A percentile compares a stretch with the other conserved stretches of the same genome.
Conservation (phyloP, 805 yeast species). For the Kuraishia borneana region DNA sequence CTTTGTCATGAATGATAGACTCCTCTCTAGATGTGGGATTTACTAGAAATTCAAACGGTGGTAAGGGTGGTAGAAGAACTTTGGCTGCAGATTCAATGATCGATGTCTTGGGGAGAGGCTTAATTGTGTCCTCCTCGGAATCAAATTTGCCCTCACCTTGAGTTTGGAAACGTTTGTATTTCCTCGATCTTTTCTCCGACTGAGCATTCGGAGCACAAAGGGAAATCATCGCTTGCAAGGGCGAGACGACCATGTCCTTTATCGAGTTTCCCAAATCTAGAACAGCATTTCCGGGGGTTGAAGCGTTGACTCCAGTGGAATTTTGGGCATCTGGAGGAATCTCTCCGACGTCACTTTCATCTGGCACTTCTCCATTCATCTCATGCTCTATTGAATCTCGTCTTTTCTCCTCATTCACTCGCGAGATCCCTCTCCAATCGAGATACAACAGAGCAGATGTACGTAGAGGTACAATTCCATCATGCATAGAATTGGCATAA, state of each 20-base stretch:
- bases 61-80: slow-evolving; percentile 71
- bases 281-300: slow-evolving; percentile 4
- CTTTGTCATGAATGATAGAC: slow-evolving; percentile 72
- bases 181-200: slow-evolving; percentile 7
- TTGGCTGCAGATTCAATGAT: slow-evolving; percentile 71
- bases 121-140: slow-evolving; percentile 7
- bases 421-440: slow-evolving; percentile 69
- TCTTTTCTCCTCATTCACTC: slow-evolving; percentile 27
- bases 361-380: slow-evolving; percentile 1
- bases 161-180: slow-evolving; percentile 20
- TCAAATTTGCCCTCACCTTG: slow-evolving; percentile 6
- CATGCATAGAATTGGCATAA: slow-evolving; percentile 85
- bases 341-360: slow-evolving; percentile 10
- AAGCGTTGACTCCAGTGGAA: slow-evolving; percentile 2
- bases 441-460: slow-evolving; percentile 79
- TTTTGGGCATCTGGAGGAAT: slow-evolving; percentile 17
- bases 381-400: slow-evolving; percentile 2
- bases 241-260: slow-evolving; percentile 17
- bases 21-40: slow-evolving; percentile 57
- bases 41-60: slow-evolving; percentile 51
- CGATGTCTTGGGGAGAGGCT: slow-evolving; percentile 55
- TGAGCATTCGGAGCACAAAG: slow-evolving; percentile 27
- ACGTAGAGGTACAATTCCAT: slow-evolving; percentile 91
- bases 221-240: slow-evolving; percentile 33
- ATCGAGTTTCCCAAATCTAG: slow-evolving; percentile 4